Base-by-base conservation (phyloP, 306 rosid species). In the Luffa acutangula region DNA sequence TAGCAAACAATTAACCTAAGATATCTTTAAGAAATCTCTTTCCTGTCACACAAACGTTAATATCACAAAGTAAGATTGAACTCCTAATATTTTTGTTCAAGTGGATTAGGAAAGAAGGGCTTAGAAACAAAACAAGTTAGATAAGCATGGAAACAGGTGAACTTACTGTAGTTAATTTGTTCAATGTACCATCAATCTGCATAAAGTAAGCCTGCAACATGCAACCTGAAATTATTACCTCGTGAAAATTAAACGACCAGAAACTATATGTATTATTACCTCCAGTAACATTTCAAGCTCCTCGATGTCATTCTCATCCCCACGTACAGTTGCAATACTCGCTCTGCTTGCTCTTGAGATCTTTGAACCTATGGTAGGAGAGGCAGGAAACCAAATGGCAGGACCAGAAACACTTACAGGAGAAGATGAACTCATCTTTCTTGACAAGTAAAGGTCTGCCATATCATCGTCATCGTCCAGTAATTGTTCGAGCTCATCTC, bases 401-500 rank as follows among this genome's bases (percentile, higher is more conserved):
- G 87, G 79, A 53, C 86, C 89, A n/a, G 89, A 91, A 86, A 83
- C 94, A 80, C 94, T 87, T 79, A 84, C 86, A 52, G 97, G 97
- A 57, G 97, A 91, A 82, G 93, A 82, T 69, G 89, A 79, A 58
- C 90, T 86, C 79, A 90, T 79, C 83, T 95, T 95, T 89, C 99
- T 91, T 49, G 97, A 89, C 82, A 95, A 85, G 89, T 95, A 95
- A 42, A 95, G 96, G 78, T 93, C 99, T 46, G 99, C 97, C 99
- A 92, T 93, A 80, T 95, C 97, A 39, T 93, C 99, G 0, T 95
- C 99, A 59, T 95, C 99, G 67, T 93, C 97, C 81, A 91, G 89
- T 80, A 95, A 87, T 84, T 95, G 99, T 74, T 93, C 99, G 54
- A 93, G 97, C 77, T 91, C 99, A 70, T 95, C 99, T 85, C 97